A percentile compares a stretch with the other conserved stretches of the same genome.
Conservation (phyloP, 2,329 filamentous ascomycete species). For the Penicillium crustosum region DNA sequence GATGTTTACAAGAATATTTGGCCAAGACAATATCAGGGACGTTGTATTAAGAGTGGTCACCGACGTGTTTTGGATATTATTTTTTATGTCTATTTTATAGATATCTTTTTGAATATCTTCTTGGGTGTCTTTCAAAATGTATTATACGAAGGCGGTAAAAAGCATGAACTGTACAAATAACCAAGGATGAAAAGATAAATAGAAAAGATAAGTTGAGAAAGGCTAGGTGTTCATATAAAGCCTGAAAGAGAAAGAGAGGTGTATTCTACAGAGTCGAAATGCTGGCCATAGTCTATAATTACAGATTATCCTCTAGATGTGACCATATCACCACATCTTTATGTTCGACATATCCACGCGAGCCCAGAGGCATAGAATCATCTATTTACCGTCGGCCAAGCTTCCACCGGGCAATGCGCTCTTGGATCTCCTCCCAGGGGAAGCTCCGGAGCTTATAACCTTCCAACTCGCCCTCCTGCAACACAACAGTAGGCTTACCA, state of each 20-base stretch:
- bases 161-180: no score
- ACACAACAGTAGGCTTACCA: slow-evolving; percentile 86
- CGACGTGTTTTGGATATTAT: no score
- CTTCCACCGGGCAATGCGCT: slow-evolving; percentile 79
- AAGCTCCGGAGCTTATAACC: slow-evolving; percentile 67
- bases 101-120: no score
- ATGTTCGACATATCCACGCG: neutral
- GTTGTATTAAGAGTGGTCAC: no score
- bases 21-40: no score
- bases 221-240: neutral
- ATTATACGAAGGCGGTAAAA: no score
- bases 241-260: slow-evolving; percentile 7
- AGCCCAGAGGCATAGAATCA: neutral
- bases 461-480: slow-evolving; percentile 83
- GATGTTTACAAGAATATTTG: no score
- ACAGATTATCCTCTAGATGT: slow-evolving; percentile 11
- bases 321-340: slow-evolving; percentile 1
- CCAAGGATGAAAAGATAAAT: no score
- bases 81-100: no score
- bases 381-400: slow-evolving; percentile 61
- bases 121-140: no score
- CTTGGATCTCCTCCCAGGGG: slow-evolving; percentile 86
- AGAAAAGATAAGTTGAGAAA: neutral
- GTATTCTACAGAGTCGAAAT: slow-evolving; percentile 14
- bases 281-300: slow-evolving; percentile 15